These are phyloP conservation scores for Gonium pectorale DNA, from an alignment of 139 green algal genomes.

Conservation along the genomic window DNA sequence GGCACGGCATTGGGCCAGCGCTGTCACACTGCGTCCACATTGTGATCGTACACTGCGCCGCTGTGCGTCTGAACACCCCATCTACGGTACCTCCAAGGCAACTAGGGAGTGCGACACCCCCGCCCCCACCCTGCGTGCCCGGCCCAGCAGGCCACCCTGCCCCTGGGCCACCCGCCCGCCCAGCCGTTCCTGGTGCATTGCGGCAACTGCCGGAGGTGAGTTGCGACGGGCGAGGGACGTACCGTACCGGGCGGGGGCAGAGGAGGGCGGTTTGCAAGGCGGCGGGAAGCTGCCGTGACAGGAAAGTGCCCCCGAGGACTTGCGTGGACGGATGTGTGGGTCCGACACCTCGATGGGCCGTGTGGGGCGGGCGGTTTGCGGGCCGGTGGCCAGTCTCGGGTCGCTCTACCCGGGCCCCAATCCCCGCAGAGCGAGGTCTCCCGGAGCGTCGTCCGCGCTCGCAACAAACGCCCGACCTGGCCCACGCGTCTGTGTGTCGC, in stretches of 20 bases:
- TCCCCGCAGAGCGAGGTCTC: too few relatives aligned
- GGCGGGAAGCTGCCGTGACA: neutral
- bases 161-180: neutral
- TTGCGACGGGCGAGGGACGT: neutral
- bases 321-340: neutral
- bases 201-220: slow-evolving; percentile 17
- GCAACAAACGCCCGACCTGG: too few relatives aligned
- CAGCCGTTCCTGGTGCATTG: slow-evolving; percentile 1
- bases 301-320: neutral
- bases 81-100: neutral
- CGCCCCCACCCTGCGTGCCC: too few relatives aligned
- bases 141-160: neutral
- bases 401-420: too few relatives aligned
- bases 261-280: neutral
- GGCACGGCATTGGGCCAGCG: too few relatives aligned
- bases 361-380: neutral
- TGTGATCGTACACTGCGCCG: neutral
- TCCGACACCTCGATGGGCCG: neutral
- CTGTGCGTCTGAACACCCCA: neutral
- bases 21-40: neutral
- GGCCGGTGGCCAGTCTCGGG: too few relatives aligned
- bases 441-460: too few relatives aligned
- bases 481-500: too few relatives aligned
- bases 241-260: neutral
- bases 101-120: neutral